These are phyloP conservation scores for Graphilbum sp. DNA, from an alignment of 2,329 filamentous ascomycete species.

Conservation along the genomic window DNA sequence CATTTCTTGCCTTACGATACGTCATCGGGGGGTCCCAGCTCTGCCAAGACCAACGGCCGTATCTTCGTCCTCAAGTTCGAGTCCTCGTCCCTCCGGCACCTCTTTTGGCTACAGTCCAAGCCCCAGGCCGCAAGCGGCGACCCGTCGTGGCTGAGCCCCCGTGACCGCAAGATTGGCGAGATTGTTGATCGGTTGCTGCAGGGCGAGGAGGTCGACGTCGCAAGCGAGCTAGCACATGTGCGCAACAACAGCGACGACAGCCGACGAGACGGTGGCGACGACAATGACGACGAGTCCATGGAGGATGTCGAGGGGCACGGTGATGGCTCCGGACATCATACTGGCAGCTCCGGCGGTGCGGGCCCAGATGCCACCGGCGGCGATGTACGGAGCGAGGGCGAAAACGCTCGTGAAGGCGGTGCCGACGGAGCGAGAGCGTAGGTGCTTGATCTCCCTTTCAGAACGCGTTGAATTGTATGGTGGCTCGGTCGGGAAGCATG, in stretches of 20 bases:
- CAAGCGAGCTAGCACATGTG: conserved; percentile 51
- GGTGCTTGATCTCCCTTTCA: conserved; percentile 39
- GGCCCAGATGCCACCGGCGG: conserved; percentile 78
- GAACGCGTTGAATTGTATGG: background rate
- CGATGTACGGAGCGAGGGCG: conserved; percentile 80
- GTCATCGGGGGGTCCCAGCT: conserved; percentile 35
- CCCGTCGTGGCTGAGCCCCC: conserved; percentile 62
- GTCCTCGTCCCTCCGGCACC: conserved; percentile 76
- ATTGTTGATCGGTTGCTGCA: conserved; percentile 74
- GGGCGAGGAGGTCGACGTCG: conserved; percentile 75
- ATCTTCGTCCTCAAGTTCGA: conserved; percentile 88
- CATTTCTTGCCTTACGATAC: conserved; percentile 69
- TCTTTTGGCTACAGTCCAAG: conserved; percentile 95
- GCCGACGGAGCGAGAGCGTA: conserved; percentile 98
- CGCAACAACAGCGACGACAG: conserved; percentile 29
- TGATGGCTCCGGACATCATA: conserved; percentile 38
- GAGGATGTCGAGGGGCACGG: conserved; percentile 57
- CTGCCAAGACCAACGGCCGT: conserved; percentile 63
- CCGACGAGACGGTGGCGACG: conserved; percentile 30
- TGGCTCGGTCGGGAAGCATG: background rate
- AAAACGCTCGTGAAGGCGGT: conserved; percentile 76
- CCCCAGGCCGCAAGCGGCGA: conserved; percentile 55
- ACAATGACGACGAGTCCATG: conserved; percentile 64
- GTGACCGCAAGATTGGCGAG: conserved; percentile 75
- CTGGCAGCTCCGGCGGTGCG: conserved; percentile 57